Base-by-base conservation (phyloP, 2,329 filamentous ascomycete genomes). In the Arthrinium puccinioides region DNA sequence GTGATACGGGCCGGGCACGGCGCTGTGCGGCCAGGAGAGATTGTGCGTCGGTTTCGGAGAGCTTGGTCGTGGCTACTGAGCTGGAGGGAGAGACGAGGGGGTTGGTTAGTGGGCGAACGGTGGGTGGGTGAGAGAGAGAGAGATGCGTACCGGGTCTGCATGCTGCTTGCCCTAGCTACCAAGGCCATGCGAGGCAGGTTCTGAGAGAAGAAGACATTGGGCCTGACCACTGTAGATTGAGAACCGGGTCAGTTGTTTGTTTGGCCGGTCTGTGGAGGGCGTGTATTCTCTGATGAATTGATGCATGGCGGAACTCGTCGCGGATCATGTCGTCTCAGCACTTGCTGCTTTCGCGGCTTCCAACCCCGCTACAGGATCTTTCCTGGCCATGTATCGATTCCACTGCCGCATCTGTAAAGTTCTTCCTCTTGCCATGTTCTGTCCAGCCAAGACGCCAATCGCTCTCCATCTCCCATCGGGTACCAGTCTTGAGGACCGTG, bases 1-100 rank as follows among this genome's bases (percentile, higher is more conserved):
- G 89, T 31, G 87, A 75, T 52, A 95, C 73, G 57, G 89, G 89
- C 36, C 89, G 89, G 55, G 74, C 65, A 39, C 82, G 73, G 54
- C 89, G 89, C 71, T 96, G 89, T 56, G 78, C 69, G 54, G 76
- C 81, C 57, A 96, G 86, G 64, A 94, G 77, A 49, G 74, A 58
- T 47, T 74, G 54, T 46, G 64, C 75, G 44, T 82, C 69, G 37
- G 61, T 50, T 37, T 65, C 60, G 43, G 73, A 67, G 52, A 83
- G 51, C 56, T 73, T 72, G 51, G 76, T 62, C 39, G 79, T 80
- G 27, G 76, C 66, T 52, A 74, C 67, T 52, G 58, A 53, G 49
- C 72, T 74, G 66, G 18, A 14, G 4, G 16, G 19, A 28, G 18
- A 11, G 13, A 18, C 10, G 15, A 6, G n/a, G 32, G 29, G 18